Percentiles rank a stretch among this genome's conserved stretches.
Evolutionary conservation across 805 yeast genomes (phyloP).

Genomic region (Komagataella phaffii): DNA sequence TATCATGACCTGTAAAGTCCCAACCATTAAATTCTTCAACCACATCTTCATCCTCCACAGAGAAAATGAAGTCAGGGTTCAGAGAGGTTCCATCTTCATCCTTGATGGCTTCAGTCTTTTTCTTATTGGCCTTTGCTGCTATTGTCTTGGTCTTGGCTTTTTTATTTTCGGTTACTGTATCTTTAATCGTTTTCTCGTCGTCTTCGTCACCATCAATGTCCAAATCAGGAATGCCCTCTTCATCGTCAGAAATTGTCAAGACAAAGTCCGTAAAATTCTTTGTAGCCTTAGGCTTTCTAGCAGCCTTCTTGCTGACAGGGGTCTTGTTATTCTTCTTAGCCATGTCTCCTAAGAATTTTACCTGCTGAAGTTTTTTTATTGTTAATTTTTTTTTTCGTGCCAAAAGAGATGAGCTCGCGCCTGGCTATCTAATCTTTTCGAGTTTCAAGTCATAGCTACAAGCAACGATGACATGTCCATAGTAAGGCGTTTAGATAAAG

Average conservation of each 20-base stretch:
- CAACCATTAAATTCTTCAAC: conserved; percentile 53
- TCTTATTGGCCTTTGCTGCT: conserved; percentile 11
- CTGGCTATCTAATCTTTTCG: not conserved
- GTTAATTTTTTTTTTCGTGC: not conserved
- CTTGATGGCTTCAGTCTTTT: conserved; percentile 14
- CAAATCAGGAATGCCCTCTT: conserved; percentile 39
- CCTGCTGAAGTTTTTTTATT: not conserved
- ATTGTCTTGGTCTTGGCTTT: conserved; percentile 8
- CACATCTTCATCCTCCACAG: conserved; percentile 39
- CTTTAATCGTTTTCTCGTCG: conserved; percentile 9
- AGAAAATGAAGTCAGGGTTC: conserved; percentile 64
- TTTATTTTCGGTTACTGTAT: conserved; percentile 11
- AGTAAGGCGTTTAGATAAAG: not conserved
- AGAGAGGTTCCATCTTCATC: conserved; percentile 38
- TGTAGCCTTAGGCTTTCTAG: not conserved
- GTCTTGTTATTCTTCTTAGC: not conserved
- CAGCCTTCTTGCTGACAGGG: not conserved
- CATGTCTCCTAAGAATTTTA: not conserved
- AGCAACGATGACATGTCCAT: not conserved
- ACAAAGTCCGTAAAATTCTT: conserved; percentile 37
- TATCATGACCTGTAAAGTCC: conserved; percentile 56
- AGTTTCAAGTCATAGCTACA: not conserved
- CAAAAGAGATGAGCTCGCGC: not conserved
- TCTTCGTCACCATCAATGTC: conserved; percentile 29
- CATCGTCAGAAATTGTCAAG: conserved; percentile 67